Percentiles rank a stretch among this genome's conserved stretches.
Evolutionary conservation across 2,329 filamentous ascomycete species (phyloP).

Genomic region (Diaporthe capsici): DNA sequence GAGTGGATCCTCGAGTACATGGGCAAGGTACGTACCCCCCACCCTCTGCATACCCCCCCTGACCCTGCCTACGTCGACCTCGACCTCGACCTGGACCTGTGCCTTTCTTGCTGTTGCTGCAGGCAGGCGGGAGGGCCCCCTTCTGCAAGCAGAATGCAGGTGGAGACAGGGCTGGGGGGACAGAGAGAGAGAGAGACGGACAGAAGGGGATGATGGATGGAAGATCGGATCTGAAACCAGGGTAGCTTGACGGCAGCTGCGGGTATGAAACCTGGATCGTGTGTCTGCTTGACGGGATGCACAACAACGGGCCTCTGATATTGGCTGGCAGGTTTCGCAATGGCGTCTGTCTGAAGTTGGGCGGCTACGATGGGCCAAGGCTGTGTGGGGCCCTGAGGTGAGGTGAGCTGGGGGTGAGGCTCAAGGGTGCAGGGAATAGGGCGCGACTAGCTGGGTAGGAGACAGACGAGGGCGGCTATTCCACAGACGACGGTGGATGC

Average conservation of each 20-base stretch:
- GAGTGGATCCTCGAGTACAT: conserved; percentile 33
- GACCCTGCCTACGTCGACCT: conserved; percentile 2
- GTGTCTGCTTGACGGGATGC: conserved; percentile 64
- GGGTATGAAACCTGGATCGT: conserved; percentile 66
- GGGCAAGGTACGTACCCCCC: conserved; percentile 29
- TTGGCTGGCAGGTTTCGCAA: conserved; percentile 62
- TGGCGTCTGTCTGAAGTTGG: conserved; percentile 64
- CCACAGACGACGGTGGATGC: conserved; percentile 10
- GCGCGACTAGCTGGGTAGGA: conserved; percentile 25
- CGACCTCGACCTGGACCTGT: conserved; percentile 17
- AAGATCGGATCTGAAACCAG: conserved; percentile 35
- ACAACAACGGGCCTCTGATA: conserved; percentile 60
- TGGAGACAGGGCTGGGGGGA: neutral
- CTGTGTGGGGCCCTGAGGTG: conserved; percentile 39
- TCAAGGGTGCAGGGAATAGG: conserved; percentile 26
- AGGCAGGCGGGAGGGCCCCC: neutral
- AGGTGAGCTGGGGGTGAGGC: conserved; percentile 33
- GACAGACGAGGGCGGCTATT: conserved; percentile 39
- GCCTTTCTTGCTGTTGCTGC: neutral
- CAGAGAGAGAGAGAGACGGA: neutral
- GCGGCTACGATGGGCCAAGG: conserved; percentile 58
- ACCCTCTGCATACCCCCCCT: neutral
- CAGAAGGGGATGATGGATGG: conserved; percentile 13
- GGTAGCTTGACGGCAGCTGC: conserved; percentile 45
- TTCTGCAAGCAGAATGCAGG: neutral